Evolutionary conservation across 73 alveolate genomes (phyloP).

Genomic region (Uronychia setigera): DNA sequence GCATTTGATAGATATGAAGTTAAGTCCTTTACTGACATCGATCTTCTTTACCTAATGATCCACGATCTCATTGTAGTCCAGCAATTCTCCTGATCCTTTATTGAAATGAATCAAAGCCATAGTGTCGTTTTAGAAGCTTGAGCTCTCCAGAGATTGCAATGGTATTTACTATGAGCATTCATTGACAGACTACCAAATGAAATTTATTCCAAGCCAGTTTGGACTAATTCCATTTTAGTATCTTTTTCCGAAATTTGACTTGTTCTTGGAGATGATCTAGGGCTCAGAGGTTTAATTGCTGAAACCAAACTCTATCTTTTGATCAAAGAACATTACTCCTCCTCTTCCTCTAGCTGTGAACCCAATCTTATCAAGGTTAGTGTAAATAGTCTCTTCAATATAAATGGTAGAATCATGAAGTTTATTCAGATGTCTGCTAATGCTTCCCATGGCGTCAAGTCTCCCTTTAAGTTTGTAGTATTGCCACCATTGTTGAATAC

Average conservation of each 20-base stretch:
- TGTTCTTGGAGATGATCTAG: neutral
- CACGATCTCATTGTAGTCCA: conserved; percentile 24
- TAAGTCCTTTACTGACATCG: conserved; percentile 25
- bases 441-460: conserved; percentile 20
- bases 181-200: conserved; percentile 18
- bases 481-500: conserved; percentile 62
- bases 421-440: conserved; percentile 17
- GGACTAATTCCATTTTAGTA: neutral
- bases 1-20: conserved; percentile 32
- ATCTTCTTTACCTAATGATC: conserved; percentile 21
- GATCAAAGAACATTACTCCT: conserved; percentile 26
- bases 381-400: conserved; percentile 54
- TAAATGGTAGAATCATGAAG: conserved; percentile 29
- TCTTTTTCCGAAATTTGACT: neutral
- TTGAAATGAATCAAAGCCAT: conserved; percentile 26
- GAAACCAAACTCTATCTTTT: conserved; percentile 28
- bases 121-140: conserved; percentile 1
- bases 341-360: neutral
- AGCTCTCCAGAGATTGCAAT: neutral
- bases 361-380: neutral
- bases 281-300: conserved; percentile 20
- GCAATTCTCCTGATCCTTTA: neutral
- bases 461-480: conserved; percentile 41
- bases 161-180: conserved; percentile 26
- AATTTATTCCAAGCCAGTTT: neutral